Percentiles rank a stretch among this genome's conserved stretches.
Conservation (phyloP, 805 yeast genomes). For the Candida anglica region DNA sequence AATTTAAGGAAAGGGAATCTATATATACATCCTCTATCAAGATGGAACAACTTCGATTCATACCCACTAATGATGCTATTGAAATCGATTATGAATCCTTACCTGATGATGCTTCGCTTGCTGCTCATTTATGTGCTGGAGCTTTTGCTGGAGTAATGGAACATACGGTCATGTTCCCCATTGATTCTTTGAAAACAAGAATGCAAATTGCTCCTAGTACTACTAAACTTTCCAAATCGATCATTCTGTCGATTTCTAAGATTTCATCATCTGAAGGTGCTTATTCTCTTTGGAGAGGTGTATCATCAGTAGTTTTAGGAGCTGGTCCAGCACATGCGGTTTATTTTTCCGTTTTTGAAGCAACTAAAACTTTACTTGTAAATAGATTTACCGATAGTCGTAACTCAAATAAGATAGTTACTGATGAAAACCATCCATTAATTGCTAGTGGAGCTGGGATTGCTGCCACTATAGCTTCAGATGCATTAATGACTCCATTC, state of each 20-base stretch:
- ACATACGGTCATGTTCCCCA: constrained; percentile 94
- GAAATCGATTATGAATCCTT: constrained; percentile 89
- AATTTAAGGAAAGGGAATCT: too few relatives aligned
- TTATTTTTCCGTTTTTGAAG: constrained; percentile 91
- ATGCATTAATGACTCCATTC: constrained; percentile 96
- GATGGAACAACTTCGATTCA: constrained; percentile 23
- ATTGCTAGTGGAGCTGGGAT: constrained; percentile 88
- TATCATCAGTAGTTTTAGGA: constrained; percentile 85
- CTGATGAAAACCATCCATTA: constrained; percentile 70
- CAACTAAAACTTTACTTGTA: constrained; percentile 58
- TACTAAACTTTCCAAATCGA: constrained; percentile 28
- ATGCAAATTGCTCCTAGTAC: constrained; percentile 60
- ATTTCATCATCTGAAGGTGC: constrained; percentile 90
- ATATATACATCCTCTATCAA: neutral
- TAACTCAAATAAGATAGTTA: constrained; percentile 40
- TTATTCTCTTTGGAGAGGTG: constrained; percentile 87
- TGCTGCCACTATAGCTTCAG: constrained; percentile 87
- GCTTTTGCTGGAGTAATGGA: constrained; percentile 99
- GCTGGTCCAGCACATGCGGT: constrained; percentile 99
- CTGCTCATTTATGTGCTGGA: constrained; percentile 85
- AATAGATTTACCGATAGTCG: constrained; percentile 32
- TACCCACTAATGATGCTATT: constrained; percentile 26
- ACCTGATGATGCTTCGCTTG: constrained; percentile 79
- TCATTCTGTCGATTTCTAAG: constrained; percentile 64
- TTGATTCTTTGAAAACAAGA: constrained; percentile 93